phyloP scores from a whole-genome alignment of 768 basidiomycete genomes.

The Boletus bicolor region DNA sequence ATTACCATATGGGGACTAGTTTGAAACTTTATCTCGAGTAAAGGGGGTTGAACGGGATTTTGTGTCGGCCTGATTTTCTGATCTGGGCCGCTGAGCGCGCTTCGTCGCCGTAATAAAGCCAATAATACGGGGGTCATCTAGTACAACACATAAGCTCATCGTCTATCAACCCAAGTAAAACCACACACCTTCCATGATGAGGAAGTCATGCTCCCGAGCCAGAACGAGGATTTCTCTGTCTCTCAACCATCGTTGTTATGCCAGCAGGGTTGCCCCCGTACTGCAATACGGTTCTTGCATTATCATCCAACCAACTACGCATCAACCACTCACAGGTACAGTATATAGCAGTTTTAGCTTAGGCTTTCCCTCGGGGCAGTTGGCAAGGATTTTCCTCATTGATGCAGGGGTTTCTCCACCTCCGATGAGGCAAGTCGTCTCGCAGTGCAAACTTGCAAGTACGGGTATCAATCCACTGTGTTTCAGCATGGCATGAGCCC shows the following conservation, averaged over 20 bases:
- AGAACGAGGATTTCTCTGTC: constrained; percentile 64
- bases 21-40: too few relatives aligned
- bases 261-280: constrained; percentile 82
- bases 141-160: neutral
- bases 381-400: constrained; percentile 57
- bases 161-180: neutral
- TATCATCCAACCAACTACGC: neutral
- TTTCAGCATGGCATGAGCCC: neutral
- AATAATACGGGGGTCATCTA: constrained; percentile 70
- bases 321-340: constrained; percentile 47
- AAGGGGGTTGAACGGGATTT: too few relatives aligned
- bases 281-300: constrained; percentile 28
- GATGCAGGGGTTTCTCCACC: constrained; percentile 54
- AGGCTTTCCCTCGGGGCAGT: constrained; percentile 63
- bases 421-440: constrained; percentile 48
- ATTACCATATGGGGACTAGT: too few relatives aligned
- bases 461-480: constrained; percentile 60
- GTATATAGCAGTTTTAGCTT: constrained; percentile 76
- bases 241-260: constrained; percentile 60
- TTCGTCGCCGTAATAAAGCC: constrained; percentile 59
- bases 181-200: constrained; percentile 68
- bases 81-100: constrained; percentile 30
- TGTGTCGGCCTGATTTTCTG: too few relatives aligned
- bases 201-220: constrained; percentile 62
- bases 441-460: constrained; percentile 47